Evolutionary conservation across 257 asterid genomes (phyloP), one percentile per base, ranked within the genome.

Genomic region (Gentiana straminea): DNA sequence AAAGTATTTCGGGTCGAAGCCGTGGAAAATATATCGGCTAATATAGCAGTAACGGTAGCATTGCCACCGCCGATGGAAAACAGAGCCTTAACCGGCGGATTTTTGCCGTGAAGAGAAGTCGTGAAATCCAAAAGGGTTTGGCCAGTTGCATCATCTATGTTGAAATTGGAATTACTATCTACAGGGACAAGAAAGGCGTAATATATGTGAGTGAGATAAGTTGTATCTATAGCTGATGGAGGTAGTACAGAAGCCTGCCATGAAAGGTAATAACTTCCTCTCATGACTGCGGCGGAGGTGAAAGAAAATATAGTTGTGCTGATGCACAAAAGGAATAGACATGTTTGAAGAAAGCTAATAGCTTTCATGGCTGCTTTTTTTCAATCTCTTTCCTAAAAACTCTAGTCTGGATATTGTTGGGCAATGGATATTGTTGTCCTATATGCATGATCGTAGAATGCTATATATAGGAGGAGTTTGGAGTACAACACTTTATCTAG

Each of bases 11-110:
- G 77, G 0, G 73, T 41, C 35, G 71, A 12, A 4, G 73, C 4
- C 44, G 12, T 34, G 2, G 89, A 68, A 0, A 79, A 89, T 81
- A 89, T 65, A 32, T 77, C 60, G 1, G 88, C 70, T 61, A 84
- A 84, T 24, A 72, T 33, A 1, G 54, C 47, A 0, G 73, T 13
- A n/a, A 70, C 83, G 7, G 64, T 86, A 0, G 56, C 68, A 0
- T 24, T 24, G 24, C 76, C 93, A 13, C 97, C 95, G 3, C 95
- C 95, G 3, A 84, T 70, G 3, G 97, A 84, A 73, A 75, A 86
- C 11, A 89, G 77, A 0, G 86, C 58, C 55, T 69, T 78, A 11
- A 70, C 24, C 24, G 24, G 24, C 24, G 24, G 24, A 24, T 24
- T 24, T 24, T 24, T 24, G 24, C 24, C 24, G 68, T 57, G 82